Evolutionary conservation across 352 stramenopile species (phyloP).

Genomic region (Ophiocytium majus): DNA sequence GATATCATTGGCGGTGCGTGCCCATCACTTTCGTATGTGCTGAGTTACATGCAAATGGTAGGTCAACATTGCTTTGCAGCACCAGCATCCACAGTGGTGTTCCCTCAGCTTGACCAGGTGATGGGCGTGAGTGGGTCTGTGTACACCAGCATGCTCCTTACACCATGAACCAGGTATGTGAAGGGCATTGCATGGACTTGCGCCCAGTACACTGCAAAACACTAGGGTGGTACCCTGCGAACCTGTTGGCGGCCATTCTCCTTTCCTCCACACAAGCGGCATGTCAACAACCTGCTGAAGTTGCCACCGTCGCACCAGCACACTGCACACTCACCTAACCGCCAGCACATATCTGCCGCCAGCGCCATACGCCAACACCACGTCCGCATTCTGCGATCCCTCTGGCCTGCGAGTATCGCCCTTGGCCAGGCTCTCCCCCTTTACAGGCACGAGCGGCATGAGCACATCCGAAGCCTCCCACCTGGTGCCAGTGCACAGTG

Average conservation of each 20-base stretch:
- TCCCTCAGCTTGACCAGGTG: no score
- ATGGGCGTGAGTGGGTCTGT: no score
- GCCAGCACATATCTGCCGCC: neutral
- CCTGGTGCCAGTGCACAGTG: slow-evolving; percentile 18
- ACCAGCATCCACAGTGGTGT: no score
- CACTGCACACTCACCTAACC: neutral
- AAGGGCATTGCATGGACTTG: no score
- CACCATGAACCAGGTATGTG: no score
- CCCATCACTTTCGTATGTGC: neutral
- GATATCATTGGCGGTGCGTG: neutral
- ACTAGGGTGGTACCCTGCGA: no score
- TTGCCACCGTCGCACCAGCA: no score
- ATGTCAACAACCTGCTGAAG: no score
- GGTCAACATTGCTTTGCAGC: neutral
- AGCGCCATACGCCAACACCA: neutral
- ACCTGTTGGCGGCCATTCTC: no score
- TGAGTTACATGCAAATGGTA: neutral
- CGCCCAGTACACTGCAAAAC: no score
- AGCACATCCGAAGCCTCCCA: slow-evolving; percentile 1
- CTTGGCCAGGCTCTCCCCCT: neutral
- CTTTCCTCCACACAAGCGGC: no score
- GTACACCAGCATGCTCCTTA: no score
- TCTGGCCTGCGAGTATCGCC: neutral
- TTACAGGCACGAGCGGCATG: neutral
- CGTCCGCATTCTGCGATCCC: neutral